Percentiles rank a stretch among this genome's conserved stretches.
These are phyloP conservation scores for Ganoderma sinense DNA, from an alignment of 1,284 basidiomycete genomes.

Conservation along the genomic window DNA sequence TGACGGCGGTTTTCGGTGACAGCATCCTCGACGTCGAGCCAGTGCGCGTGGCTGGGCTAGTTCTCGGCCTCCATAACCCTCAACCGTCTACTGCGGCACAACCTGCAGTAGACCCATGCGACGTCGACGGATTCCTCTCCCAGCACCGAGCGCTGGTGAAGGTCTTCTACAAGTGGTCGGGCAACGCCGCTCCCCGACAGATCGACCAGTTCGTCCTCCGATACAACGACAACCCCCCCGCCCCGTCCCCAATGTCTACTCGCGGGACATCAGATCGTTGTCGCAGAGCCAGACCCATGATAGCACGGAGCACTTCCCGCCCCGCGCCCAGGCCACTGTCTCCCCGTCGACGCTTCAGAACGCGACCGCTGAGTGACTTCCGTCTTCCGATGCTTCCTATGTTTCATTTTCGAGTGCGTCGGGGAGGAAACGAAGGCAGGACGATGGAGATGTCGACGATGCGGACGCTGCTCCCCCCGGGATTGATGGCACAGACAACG, in stretches of 20 bases:
- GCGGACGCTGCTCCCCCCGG: not conserved
- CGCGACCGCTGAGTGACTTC: too few relatives aligned
- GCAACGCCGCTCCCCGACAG: not conserved
- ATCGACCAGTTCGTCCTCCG: not conserved
- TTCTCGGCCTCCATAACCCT: not conserved
- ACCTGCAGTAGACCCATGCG: not conserved
- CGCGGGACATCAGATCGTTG: not conserved
- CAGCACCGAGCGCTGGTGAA: not conserved
- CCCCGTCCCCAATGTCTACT: not conserved
- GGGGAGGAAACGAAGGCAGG: not conserved
- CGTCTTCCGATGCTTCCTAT: too few relatives aligned
- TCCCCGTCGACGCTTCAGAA: too few relatives aligned
- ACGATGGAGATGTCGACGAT: not conserved
- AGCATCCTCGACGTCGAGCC: too few relatives aligned
- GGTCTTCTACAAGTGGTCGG: not conserved
- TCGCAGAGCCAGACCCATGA: not conserved
- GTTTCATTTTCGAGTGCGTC: not conserved
- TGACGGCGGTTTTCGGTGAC: not conserved
- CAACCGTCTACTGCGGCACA: not conserved
- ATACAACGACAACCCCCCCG: not conserved
- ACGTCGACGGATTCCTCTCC: not conserved
- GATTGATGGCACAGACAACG: too few relatives aligned
- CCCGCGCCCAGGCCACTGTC: too few relatives aligned
- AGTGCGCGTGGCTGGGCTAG: too few relatives aligned
- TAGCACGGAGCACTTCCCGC: too few relatives aligned